Evolutionary conservation across 177 flowering plant genomes (phyloP).

Genomic region (Telopea speciosissima): DNA sequence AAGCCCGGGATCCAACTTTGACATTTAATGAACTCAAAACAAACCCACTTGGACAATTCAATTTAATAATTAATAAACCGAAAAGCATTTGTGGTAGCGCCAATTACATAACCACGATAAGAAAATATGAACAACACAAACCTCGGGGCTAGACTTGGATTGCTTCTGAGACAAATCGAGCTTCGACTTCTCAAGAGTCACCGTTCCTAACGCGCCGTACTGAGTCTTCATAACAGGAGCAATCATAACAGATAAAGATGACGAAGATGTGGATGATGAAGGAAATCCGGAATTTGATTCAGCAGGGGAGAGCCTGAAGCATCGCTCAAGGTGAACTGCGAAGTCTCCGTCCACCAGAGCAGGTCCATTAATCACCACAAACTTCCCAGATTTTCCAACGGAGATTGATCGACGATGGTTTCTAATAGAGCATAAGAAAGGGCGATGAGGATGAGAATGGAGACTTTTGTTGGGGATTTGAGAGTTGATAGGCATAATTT

Average conservation of each 20-base stretch:
- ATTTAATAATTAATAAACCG: background rate
- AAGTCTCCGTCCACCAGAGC: conserved; percentile 46
- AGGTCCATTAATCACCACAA: conserved; percentile 11
- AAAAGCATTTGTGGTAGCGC: background rate
- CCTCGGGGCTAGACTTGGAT: conserved; percentile 57
- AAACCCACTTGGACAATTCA: background rate
- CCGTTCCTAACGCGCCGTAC: conserved; percentile 64
- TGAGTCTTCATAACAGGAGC: conserved; percentile 64
- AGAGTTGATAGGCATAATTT: conserved; percentile 11
- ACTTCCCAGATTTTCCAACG: conserved; percentile 8
- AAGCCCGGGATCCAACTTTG: background rate
- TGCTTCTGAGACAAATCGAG: conserved; percentile 60
- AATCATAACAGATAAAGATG: conserved; percentile 12
- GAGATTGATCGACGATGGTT: conserved; percentile 2
- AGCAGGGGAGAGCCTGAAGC: conserved; percentile 37
- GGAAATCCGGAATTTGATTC: conserved; percentile 11
- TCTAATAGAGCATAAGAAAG: background rate
- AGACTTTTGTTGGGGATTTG: conserved; percentile 8
- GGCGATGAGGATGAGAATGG: background rate
- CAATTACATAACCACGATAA: background rate
- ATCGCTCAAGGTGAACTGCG: conserved; percentile 47
- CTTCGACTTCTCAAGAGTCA: conserved; percentile 82
- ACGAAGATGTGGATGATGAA: conserved; percentile 18
- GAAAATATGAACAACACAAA: conserved; percentile 12
- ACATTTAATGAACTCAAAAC: background rate